Percentiles rank a stretch among this genome's conserved stretches.
phyloP scores from a whole-genome alignment of 139 green algal genomes.

The Zygnema cylindricum region DNA sequence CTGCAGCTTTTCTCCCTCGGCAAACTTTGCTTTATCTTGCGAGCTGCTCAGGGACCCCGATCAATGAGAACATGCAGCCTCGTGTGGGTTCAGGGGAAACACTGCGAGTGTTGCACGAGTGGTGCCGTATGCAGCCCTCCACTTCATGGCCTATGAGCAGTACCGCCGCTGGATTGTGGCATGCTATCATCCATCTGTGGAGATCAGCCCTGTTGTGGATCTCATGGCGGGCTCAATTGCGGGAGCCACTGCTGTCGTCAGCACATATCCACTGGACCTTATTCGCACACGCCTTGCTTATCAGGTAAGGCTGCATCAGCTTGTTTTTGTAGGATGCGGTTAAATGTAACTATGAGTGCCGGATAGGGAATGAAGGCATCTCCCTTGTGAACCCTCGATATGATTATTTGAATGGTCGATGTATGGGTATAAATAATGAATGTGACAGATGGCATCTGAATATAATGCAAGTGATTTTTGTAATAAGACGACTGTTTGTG shows the following conservation, averaged over 20 bases:
- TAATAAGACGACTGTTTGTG: too few species aligned
- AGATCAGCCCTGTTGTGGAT: constrained; percentile 27
- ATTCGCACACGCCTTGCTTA: constrained; percentile 85
- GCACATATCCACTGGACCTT: constrained; percentile 91
- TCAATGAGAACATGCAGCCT: constrained; percentile 13
- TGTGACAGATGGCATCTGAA: too few species aligned
- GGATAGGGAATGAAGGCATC: too few species aligned
- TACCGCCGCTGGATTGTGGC: constrained; percentile 71
- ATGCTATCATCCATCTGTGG: not conserved
- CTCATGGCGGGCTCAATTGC: constrained; percentile 66
- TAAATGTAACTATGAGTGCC: too few species aligned
- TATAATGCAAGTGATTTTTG: too few species aligned
- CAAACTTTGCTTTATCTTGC: constrained; percentile 30
- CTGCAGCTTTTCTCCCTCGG: not conserved
- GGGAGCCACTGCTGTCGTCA: constrained; percentile 83
- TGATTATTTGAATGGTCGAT: too few species aligned
- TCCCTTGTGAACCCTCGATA: too few species aligned
- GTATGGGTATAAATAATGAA: too few species aligned
- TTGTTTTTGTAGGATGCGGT: too few species aligned
- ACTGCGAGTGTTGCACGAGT: constrained; percentile 84
- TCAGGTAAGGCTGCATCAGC: constrained; percentile 22
- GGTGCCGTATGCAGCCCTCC: constrained; percentile 87
- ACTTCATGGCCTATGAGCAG: constrained; percentile 89
- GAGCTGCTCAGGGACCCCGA: constrained; percentile 10
- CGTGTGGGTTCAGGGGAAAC: constrained; percentile 77